Base-by-base conservation (phyloP, 208 protist genomes). In the Leishmania tarentolae region DNA sequence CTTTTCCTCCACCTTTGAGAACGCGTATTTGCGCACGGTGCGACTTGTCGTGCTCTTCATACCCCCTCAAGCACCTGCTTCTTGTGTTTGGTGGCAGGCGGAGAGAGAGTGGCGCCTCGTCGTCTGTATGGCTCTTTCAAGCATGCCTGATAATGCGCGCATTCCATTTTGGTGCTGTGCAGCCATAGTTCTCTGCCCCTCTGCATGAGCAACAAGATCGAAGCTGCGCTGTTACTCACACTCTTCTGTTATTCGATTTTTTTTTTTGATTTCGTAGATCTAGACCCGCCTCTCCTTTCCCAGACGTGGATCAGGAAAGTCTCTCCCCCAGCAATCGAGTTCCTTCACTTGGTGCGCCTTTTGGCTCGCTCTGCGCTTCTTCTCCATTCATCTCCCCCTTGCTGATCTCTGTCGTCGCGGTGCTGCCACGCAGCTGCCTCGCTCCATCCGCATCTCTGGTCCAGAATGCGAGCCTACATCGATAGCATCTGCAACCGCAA, bases 401-500 rank as follows among this genome's bases (percentile, higher is more conserved):
- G 9, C 37, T 15, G 37, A 31, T 24, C 42, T 15, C 40, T 40
- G n/a, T 40, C 37, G 19, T 53, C 69, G 5, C n/a, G 3, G 69
- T 74, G 8, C 15, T 56, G 44, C 46, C 31, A 40, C 69, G 9
- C n/a, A 50, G 24, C 19, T 2, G 59, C 59, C 13, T 35, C 28
- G 6, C n/a, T 37, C 13, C 31, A 6, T 63, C 15, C 66, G 11
- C 52, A 17, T n/a, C 59, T 40, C 21, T 3, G 21, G 17, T 35
- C 24, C 28, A 37, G 35, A 2, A 85, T 85, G 82, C 77, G 81
- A 57, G 76, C 82, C 11, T 85, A 85, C 77, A 85, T 85, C 42
- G 77, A 85, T 68, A 81, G 82, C 77, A 85, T 85, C 65, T 81
- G 82, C 65, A 85, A 42, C 37, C 82, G 82, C 13, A 42, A 68